These are phyloP conservation scores for Rutidosis leptorrhynchoides DNA, from an alignment of 129 eudicot genomes.

Conservation along the genomic window DNA sequence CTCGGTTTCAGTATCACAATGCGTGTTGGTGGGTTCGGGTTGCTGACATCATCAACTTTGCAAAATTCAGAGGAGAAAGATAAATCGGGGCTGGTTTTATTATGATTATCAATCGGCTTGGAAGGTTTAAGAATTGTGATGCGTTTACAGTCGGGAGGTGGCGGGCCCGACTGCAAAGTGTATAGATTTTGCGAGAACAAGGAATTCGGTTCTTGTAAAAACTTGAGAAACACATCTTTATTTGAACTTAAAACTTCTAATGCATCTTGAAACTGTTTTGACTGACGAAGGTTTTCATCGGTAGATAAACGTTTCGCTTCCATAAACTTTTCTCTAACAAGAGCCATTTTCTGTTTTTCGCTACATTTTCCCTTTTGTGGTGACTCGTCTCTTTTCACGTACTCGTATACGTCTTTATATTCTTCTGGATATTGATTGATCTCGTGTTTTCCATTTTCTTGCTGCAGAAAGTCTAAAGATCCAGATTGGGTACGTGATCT, in stretches of 20 bases:
- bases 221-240: constrained; percentile 71
- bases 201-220: constrained; percentile 82
- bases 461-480: constrained; percentile 49
- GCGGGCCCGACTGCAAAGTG: constrained; percentile 45
- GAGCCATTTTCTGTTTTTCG: constrained; percentile 50
- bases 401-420: constrained; percentile 64
- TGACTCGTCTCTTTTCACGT: constrained; percentile 53
- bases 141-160: constrained; percentile 67
- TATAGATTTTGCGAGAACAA: constrained; percentile 54
- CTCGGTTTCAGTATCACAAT: constrained; percentile 89
- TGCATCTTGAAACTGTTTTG: constrained; percentile 93
- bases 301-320: constrained; percentile 86
- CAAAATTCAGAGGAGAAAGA: constrained; percentile 44
- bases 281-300: constrained; percentile 76
- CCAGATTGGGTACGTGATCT: constrained; percentile 39
- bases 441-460: constrained; percentile 42
- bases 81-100: constrained; percentile 38
- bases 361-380: constrained; percentile 52
- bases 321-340: constrained; percentile 76
- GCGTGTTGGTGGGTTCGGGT: constrained; percentile 61
- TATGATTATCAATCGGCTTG: constrained; percentile 48
- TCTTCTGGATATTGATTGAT: constrained; percentile 42
- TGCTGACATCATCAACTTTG: constrained; percentile 30
- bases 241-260: constrained; percentile 80
- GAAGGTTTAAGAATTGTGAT: constrained; percentile 93